Conservation (phyloP, 495 filamentous ascomycete genomes). For the Hypoxylon crocopeplum region DNA sequence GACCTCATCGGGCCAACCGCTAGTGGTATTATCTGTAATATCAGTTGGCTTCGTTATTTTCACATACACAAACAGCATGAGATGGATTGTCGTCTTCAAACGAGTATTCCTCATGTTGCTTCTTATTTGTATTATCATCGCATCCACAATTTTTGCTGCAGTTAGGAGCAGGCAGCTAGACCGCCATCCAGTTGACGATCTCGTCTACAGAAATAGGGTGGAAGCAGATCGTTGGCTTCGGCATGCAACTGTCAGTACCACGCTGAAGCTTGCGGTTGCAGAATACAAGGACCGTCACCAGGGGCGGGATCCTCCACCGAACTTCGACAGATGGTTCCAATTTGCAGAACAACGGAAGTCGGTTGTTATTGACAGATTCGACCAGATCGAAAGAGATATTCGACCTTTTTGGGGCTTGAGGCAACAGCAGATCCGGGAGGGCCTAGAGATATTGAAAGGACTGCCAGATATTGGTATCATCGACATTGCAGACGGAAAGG, state of each 20-base stretch:
- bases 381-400: conserved; percentile 73
- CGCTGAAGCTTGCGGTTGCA: conserved; percentile 58
- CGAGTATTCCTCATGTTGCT: conserved; percentile 46
- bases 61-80: conserved; percentile 48
- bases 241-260: conserved; percentile 57
- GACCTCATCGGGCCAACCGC: conserved; percentile 34
- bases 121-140: conserved; percentile 38
- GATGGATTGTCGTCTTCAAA: conserved; percentile 47
- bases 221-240: conserved; percentile 52
- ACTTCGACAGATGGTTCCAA: conserved; percentile 77
- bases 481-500: conserved; percentile 58
- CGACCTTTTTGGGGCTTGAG: conserved; percentile 75
- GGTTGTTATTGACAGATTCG: conserved; percentile 75
- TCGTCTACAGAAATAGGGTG: conserved; percentile 59
- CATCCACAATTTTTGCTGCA: conserved; percentile 41
- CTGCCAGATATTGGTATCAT: conserved; percentile 39
- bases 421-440: conserved; percentile 64
- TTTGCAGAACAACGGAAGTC: conserved; percentile 70
- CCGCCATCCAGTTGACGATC: conserved; percentile 40
- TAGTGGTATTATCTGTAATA: conserved; percentile 40
- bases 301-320: conserved; percentile 63
- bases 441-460: conserved; percentile 33
- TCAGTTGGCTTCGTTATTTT: conserved; percentile 50
- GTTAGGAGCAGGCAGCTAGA: conserved; percentile 25
- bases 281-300: conserved; percentile 65